These are phyloP conservation scores for Dipteronia dyeriana DNA, from an alignment of 345 rosid genomes.

Conservation along the genomic window DNA sequence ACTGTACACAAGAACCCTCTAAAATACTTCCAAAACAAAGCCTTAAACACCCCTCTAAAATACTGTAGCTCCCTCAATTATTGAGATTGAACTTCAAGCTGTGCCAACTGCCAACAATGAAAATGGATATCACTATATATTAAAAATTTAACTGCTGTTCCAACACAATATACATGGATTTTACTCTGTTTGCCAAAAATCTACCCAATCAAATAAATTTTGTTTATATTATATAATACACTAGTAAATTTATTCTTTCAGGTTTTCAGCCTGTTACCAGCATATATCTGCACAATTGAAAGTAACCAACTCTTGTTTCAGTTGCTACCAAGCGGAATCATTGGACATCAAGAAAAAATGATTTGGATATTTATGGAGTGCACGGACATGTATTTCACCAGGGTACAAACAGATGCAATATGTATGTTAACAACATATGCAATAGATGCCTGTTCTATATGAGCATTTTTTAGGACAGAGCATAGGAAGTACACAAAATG, in stretches of 20 bases:
- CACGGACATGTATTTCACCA: background rate
- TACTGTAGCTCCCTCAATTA: background rate
- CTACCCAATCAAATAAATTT: background rate
- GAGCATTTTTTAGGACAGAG: background rate
- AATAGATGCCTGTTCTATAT: background rate
- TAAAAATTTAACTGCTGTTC: background rate
- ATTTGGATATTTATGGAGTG: background rate
- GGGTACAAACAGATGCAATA: background rate
- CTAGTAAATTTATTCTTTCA: background rate
- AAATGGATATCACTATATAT: background rate
- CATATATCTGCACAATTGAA: background rate
- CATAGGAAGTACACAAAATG: background rate
- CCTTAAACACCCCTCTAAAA: background rate
- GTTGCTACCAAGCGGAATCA: background rate
- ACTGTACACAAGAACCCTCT: background rate
- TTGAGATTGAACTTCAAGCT: background rate
- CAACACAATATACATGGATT: background rate
- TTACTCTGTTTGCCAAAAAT: background rate
- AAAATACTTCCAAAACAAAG: background rate
- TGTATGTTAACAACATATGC: background rate
- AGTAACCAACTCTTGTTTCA: background rate
- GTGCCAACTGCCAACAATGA: background rate
- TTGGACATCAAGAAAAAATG: too few species aligned
- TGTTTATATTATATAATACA: background rate
- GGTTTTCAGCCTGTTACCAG: background rate